Conservation (phyloP, 768 basidiomycete genomes). For the Infundibulicybe gibba region DNA sequence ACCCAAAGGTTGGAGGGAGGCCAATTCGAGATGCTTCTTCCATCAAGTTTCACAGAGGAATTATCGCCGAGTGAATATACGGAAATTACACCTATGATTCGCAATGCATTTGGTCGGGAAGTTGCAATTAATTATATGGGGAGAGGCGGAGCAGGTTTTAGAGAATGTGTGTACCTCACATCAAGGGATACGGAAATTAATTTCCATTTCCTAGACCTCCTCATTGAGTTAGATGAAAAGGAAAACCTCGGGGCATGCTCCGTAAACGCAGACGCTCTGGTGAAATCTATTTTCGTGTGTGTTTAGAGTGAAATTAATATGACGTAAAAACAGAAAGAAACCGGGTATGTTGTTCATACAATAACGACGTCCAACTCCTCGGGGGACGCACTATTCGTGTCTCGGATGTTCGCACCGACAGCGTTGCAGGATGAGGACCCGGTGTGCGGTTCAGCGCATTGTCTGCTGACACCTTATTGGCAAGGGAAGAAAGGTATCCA, state of each 20-base stretch:
- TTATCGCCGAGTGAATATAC: conserved; percentile 24
- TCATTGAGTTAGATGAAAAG: conserved; percentile 37
- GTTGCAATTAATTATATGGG: conserved; percentile 33
- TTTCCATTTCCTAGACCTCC: conserved; percentile 18
- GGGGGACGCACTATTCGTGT: conserved; percentile 34
- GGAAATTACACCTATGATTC: conserved; percentile 23
- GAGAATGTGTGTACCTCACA: conserved; percentile 20
- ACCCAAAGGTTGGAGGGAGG: conserved; percentile 26
- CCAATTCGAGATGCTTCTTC: conserved; percentile 34
- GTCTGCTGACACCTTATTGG: conserved; percentile 48
- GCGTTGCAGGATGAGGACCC: conserved; percentile 35
- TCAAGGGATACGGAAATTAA: not conserved
- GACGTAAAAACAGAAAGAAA: conserved; percentile 19
- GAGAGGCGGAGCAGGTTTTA: conserved; percentile 27
- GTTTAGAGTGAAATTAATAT: not conserved
- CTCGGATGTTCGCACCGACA: conserved; percentile 46
- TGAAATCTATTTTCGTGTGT: conserved; percentile 9
- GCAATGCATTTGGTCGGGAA: conserved; percentile 34
- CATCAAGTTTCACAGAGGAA: conserved; percentile 18
- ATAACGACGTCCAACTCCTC: conserved; percentile 32
- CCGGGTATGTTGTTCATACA: conserved; percentile 31
- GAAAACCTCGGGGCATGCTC: conserved; percentile 11
- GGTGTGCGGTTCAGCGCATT: conserved; percentile 54
- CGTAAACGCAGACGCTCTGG: conserved; percentile 28
- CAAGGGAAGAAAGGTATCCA: conserved; percentile 27